Evolutionary conservation across 495 filamentous ascomycete species (phyloP), one percentile per base, ranked within the genome.

Genomic region (Lophiotrema nucula): DNA sequence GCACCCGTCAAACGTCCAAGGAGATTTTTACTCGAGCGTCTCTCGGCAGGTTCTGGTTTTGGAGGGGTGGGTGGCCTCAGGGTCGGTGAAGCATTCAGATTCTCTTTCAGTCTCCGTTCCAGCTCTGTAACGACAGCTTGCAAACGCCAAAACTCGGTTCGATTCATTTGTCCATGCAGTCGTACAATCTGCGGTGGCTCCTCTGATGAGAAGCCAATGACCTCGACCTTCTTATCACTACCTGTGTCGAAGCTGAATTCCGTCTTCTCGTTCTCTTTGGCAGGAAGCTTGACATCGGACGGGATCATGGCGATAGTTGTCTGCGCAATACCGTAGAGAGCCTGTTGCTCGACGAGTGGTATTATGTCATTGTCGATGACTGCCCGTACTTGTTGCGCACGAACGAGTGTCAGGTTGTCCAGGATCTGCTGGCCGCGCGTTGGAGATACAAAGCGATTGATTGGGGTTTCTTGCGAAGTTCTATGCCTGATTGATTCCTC

Each of bases 281-380:
- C 42, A 12, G 52, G 45, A 2, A 60, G 43, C 6, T 13, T 15
- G 13, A 60, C 33, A 33, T 65, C 63, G 12, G 63, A 66, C 31
- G 63, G 63, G 21, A 66, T 50, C 35, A 66, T 54, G 18, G 63
- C 63, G 31, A 66, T 60, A 1, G 37, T 65, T 11, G 56, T 65
- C 22, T 57, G 51, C 10, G 56, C 62, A 23, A 65, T 65, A 31
- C 62, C 62, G 27, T 57, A 61, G 19, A 28, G 13, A 18, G 57
- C 62, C 48, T 65, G 62, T 43, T 61, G 50, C 47, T 60, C 58
- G 13, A 66, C 53, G 26, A 54, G 16, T 3, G 63, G 63, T 37
- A 52, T 47, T 2, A 66, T 54, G 31, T 50, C 23, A 2, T 39
- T 33, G 16, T 58, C 25, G 12, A 66, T 66, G 2, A 66, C 37